Evolutionary conservation across 371 early-diverging fungal genomes (phyloP).

Genomic region (Saksenaea oblongispora): DNA sequence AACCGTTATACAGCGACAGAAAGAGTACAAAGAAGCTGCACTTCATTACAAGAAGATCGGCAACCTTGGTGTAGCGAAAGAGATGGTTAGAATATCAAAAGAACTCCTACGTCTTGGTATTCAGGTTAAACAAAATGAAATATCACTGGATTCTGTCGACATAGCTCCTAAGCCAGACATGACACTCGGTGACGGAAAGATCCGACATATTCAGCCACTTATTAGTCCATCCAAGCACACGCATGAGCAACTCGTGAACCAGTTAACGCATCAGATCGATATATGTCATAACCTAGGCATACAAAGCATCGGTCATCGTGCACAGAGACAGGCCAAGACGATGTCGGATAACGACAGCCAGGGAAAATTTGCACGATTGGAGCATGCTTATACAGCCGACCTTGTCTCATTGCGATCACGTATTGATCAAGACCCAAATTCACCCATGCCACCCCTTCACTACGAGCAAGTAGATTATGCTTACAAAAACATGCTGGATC

Average conservation of each 20-base stretch:
- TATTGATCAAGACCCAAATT: constrained; percentile 27
- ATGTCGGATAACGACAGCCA: constrained; percentile 10
- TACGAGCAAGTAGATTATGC: constrained; percentile 65
- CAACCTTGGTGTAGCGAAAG: constrained; percentile 53
- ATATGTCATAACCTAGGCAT: constrained; percentile 63
- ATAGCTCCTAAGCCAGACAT: constrained; percentile 45
- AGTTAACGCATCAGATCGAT: constrained; percentile 62
- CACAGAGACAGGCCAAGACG: constrained; percentile 12
- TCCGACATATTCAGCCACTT: constrained; percentile 25
- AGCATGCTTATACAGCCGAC: constrained; percentile 62
- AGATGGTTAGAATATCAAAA: constrained; percentile 57
- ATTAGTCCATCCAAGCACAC: constrained; percentile 19
- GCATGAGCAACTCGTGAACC: constrained; percentile 48
- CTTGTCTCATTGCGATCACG: constrained; percentile 55
- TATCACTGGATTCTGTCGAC: constrained; percentile 17
- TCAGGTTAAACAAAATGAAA: constrained; percentile 38
- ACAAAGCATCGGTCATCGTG: constrained; percentile 35
- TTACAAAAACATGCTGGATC: constrained; percentile 54
- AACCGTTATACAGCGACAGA: constrained; percentile 42
- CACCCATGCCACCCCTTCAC: constrained; percentile 53
- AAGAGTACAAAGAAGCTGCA: constrained; percentile 68
- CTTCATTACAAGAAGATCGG: constrained; percentile 54
- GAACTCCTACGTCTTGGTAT: constrained; percentile 35
- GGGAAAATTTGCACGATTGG: constrained; percentile 50
- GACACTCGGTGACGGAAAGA: constrained; percentile 38